Percentiles rank a stretch among this genome's conserved stretches.
Conservation (phyloP, 352 stramenopile species). For the Phytopythium chamaehyphon region DNA sequence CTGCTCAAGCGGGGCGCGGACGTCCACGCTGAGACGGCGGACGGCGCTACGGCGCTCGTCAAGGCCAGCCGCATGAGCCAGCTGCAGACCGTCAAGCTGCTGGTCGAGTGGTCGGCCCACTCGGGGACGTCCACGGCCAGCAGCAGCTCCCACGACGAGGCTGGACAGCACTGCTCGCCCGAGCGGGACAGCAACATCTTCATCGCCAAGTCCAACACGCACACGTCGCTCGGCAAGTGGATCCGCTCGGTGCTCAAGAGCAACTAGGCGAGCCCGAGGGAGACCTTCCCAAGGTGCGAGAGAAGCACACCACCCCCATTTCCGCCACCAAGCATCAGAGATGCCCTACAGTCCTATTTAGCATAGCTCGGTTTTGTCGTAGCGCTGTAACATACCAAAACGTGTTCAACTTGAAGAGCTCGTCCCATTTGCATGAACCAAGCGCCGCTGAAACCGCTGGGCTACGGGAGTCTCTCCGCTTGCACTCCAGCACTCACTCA, state of each 20-base stretch:
- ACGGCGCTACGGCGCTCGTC: conserved; percentile 65
- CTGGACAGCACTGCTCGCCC: too few relatives aligned
- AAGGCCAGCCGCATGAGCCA: conserved; percentile 85
- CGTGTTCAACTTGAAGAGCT: too few relatives aligned
- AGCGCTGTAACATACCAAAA: too few relatives aligned
- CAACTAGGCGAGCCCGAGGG: conserved; percentile 10
- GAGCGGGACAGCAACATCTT: not conserved
- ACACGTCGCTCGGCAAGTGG: conserved; percentile 70
- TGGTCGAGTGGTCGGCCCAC: conserved; percentile 23
- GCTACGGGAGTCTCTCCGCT: not conserved
- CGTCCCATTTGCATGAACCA: too few relatives aligned
- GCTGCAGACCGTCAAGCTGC: conserved; percentile 69
- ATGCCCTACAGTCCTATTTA: too few relatives aligned
- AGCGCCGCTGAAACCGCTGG: too few relatives aligned
- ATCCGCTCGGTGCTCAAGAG: conserved; percentile 61
- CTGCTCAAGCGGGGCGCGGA: conserved; percentile 68
- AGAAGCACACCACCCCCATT: too few relatives aligned
- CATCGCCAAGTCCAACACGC: conserved; percentile 28
- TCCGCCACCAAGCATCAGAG: too few relatives aligned
- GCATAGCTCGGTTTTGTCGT: too few relatives aligned
- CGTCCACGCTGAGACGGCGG: conserved; percentile 54
- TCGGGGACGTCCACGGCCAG: too few relatives aligned
- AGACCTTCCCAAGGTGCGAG: not conserved
- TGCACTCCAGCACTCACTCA: not conserved
- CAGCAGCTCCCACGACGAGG: too few relatives aligned